phyloP scores from a whole-genome alignment of 805 yeast species.

The Wickerhamomyces chambardii region DNA sequence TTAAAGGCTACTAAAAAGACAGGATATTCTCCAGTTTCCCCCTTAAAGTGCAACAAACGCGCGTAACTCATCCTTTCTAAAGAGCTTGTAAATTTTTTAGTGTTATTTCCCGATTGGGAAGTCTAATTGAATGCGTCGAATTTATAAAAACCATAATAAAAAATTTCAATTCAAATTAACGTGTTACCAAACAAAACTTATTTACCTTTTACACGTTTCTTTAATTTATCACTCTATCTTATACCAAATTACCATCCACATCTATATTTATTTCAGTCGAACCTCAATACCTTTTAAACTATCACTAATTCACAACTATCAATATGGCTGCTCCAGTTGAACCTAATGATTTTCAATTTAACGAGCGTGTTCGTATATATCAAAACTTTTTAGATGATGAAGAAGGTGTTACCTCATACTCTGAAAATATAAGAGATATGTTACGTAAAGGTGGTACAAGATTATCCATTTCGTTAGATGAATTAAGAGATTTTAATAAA shows the following conservation, averaged over 20 bases:
- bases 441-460: slow-evolving; percentile 58
- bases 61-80: no score
- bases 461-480: slow-evolving; percentile 73
- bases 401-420: slow-evolving; percentile 48
- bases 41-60: no score
- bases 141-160: no score
- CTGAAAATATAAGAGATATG: slow-evolving; percentile 65
- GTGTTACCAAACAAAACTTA: no score
- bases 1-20: no score
- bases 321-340: slow-evolving; percentile 18
- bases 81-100: no score
- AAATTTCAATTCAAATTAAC: background rate
- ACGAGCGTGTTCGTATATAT: slow-evolving; percentile 81
- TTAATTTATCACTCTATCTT: no score
- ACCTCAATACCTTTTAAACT: no score
- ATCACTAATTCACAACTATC: no score
- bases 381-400: slow-evolving; percentile 70
- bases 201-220: no score
- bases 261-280: slow-evolving; percentile 18
- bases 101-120: slow-evolving; percentile 7
- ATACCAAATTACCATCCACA: background rate
- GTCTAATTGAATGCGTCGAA: slow-evolving; percentile 8
- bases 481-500: slow-evolving; percentile 74
- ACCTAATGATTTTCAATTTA: slow-evolving; percentile 38
- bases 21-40: no score